A percentile compares a stretch with the other conserved stretches of the same genome.
These are phyloP conservation scores for Pleurozium schreberi DNA, from an alignment of 225 moss, liverwort and hornwort genomes.

Conservation along the genomic window DNA sequence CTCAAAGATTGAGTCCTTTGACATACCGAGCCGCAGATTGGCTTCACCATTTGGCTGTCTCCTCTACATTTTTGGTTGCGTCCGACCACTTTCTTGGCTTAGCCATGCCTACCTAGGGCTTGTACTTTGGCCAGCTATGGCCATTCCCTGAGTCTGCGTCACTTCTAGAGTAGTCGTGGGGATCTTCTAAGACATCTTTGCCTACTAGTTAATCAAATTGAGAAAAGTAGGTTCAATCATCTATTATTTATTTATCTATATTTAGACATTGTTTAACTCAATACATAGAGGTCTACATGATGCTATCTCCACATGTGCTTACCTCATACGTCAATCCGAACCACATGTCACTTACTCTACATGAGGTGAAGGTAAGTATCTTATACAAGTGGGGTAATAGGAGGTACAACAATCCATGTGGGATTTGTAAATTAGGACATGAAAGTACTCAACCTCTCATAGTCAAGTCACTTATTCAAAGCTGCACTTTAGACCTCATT, in stretches of 20 bases:
- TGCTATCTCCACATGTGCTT: fast-evolving
- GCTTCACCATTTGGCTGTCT: too few relatives aligned
- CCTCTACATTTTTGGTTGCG: too few relatives aligned
- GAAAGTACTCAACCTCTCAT: neutral
- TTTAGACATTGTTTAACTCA: too few relatives aligned
- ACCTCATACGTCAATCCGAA: fast-evolving
- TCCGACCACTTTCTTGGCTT: too few relatives aligned
- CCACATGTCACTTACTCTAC: fast-evolving
- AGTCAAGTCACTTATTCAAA: neutral
- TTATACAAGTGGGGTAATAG: neutral
- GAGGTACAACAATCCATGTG: neutral
- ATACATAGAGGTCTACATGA: too few relatives aligned
- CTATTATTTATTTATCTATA: fast-evolving
- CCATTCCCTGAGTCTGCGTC: too few relatives aligned
- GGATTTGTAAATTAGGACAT: neutral
- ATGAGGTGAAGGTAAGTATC: fast-evolving
- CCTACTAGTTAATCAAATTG: too few relatives aligned
- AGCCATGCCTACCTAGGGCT: too few relatives aligned
- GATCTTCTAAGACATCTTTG: fast-evolving
- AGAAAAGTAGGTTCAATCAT: fast-evolving
- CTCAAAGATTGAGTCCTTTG: too few relatives aligned
- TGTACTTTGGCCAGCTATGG: too few relatives aligned
- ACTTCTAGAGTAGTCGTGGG: too few relatives aligned
- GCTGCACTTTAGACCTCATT: neutral
- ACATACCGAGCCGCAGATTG: too few relatives aligned